Evolutionary conservation across 2,329 filamentous ascomycete species (phyloP), one percentile per base, ranked within the genome.

Genomic region (Colletotrichum plurivorum): DNA sequence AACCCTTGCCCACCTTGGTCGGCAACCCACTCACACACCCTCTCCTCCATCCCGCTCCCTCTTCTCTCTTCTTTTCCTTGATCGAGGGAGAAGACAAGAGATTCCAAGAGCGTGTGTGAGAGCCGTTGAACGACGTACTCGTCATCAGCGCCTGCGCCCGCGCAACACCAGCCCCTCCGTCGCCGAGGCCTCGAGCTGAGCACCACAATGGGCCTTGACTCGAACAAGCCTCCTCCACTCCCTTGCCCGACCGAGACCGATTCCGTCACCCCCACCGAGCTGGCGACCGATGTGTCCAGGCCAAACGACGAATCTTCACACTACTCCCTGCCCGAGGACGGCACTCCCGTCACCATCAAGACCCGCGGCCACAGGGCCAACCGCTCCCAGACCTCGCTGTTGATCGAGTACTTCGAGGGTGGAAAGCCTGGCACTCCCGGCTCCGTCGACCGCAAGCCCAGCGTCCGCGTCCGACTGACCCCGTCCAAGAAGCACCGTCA

Each of bases 351-450:
- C 76, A 98, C 94, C 70, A 97, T 99, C 79, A 91, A 92, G 78
- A 97, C 95, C 52, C 89, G 88, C 69, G 86, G 88, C 75, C 87
- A 89, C 77, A 84, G 82, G 72, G 76, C 84, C 71, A 87, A 84
- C 77, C 82, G 89, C 75, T 97, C 94, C 53, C 94, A 97, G 83
- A 97, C 95, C 45, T 97, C 94, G 65, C 86, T 98, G 73, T 86
- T 98, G 75, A 98, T 98, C 76, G 95, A 98, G 82, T 97, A 97
- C 81, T 98, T 97, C 76, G 95, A 97, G 82, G 93, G 90, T 73
- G 90, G 91, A 71, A 95, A 93, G 79, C 69, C 74, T 51, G 77
- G 77, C 63, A 84, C 85, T 72, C 78, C 82, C n/a, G 79, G 82
- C 49, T 83, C 88, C 65, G 85, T 85, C 74, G 88, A 90, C 74